phyloP scores from a whole-genome alignment of 306 rosid genomes.

The Casuarina cunninghamiana region DNA sequence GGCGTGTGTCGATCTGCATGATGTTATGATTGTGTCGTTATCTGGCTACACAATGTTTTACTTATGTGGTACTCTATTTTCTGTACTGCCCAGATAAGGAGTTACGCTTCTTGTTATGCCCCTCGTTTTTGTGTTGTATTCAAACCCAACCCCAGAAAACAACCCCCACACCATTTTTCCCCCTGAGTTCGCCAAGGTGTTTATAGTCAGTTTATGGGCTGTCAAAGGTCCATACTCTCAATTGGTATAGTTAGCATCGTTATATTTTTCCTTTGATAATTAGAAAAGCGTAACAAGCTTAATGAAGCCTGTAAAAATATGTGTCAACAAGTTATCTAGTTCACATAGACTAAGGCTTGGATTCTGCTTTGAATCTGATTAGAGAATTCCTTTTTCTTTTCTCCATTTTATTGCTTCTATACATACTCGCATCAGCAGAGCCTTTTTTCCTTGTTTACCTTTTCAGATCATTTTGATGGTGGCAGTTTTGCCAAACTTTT shows the following conservation, averaged over 20 bases:
- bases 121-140: too few species aligned
- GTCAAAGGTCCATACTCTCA: not conserved
- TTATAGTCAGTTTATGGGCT: not conserved
- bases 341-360: not conserved
- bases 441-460: not conserved
- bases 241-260: not conserved
- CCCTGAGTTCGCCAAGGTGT: not conserved
- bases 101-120: not conserved
- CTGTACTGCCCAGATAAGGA: not conserved
- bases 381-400: not conserved
- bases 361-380: not conserved
- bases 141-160: too few species aligned
- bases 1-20: not conserved
- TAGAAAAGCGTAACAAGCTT: not conserved
- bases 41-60: too few species aligned
- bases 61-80: too few species aligned
- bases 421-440: not conserved
- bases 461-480: slow-evolving; percentile 61
- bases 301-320: not conserved
- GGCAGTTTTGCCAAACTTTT: slow-evolving; percentile 84
- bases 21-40: not conserved
- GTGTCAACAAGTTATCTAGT: not conserved
- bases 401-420: not conserved
- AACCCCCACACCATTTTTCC: too few species aligned
- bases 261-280: not conserved